Evolutionary conservation across 257 asterid species (phyloP).

Genomic region (Orobanche coerulescens): DNA sequence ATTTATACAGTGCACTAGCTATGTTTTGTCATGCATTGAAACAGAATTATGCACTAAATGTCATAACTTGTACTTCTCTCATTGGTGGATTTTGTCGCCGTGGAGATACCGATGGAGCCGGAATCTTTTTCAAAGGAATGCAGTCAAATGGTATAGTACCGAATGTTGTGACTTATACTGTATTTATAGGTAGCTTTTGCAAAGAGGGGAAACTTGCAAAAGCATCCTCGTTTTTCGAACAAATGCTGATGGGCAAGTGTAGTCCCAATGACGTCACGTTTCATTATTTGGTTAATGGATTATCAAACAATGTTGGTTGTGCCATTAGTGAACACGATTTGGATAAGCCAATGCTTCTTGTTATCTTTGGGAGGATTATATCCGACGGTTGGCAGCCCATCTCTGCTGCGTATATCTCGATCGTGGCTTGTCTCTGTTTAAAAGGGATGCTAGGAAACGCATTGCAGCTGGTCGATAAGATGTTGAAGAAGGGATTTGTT

Average conservation of each 20-base stretch:
- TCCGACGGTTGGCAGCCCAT: slow-evolving; percentile 51
- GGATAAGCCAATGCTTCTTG: slow-evolving; percentile 44
- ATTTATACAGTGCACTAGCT: slow-evolving; percentile 48
- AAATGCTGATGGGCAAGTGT: slow-evolving; percentile 67
- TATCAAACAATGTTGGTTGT: slow-evolving; percentile 34
- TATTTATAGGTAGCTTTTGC: slow-evolving; percentile 66
- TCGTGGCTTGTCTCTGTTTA: slow-evolving; percentile 61
- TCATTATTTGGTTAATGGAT: slow-evolving; percentile 69
- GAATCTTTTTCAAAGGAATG: slow-evolving; percentile 46
- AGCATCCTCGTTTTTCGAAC: slow-evolving; percentile 60
- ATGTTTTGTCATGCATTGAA: slow-evolving; percentile 50
- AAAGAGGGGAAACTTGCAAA: slow-evolving; percentile 54
- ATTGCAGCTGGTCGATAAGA: slow-evolving; percentile 42
- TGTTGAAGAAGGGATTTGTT: slow-evolving; percentile 39
- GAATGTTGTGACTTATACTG: slow-evolving; percentile 80
- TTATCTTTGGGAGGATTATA: slow-evolving; percentile 39
- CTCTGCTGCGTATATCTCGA: slow-evolving; percentile 65
- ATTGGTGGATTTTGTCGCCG: slow-evolving; percentile 62
- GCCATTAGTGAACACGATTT: slow-evolving; percentile 20
- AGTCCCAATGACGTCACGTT: slow-evolving; percentile 69
- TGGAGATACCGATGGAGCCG: slow-evolving; percentile 52
- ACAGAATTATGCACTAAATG: slow-evolving; percentile 39
- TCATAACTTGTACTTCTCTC: slow-evolving; percentile 65
- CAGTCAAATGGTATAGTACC: slow-evolving; percentile 46
- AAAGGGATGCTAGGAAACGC: slow-evolving; percentile 53